Percentiles rank a stretch among this genome's conserved stretches.
These are phyloP conservation scores for Chlorella sp. DNA, from an alignment of 139 green algal genomes.

Conservation along the genomic window DNA sequence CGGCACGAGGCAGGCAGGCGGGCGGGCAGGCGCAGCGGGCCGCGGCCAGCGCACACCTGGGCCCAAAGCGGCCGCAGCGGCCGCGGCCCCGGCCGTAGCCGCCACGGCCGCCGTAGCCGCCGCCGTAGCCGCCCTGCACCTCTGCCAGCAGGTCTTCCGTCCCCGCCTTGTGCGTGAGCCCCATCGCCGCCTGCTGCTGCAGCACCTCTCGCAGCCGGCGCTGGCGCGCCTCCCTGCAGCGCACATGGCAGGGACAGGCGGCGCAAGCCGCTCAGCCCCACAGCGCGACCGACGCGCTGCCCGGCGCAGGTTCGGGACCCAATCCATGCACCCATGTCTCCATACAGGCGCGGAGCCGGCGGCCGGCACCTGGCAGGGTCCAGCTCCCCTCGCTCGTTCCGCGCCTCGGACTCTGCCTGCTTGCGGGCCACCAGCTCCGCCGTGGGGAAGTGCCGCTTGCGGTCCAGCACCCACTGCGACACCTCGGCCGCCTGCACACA, in stretches of 20 bases:
- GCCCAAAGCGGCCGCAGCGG: no score
- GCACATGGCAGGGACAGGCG: neutral
- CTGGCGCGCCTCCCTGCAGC: conserved; percentile 24
- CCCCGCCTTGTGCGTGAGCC: conserved; percentile 25
- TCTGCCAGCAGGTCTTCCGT: conserved; percentile 35
- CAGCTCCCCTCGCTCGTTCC: conserved; percentile 24
- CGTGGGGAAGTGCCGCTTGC: conserved; percentile 33
- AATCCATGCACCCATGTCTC: no score
- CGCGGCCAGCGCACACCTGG: no score
- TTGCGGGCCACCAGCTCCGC: conserved; percentile 8
- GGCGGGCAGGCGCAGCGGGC: no score
- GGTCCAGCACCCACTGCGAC: conserved; percentile 38
- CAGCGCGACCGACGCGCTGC: neutral
- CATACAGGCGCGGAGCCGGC: no score
- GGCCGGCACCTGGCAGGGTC: conserved; percentile 1
- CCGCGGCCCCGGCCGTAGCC: no score
- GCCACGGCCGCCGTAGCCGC: neutral
- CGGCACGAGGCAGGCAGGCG: no score
- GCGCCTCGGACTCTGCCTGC: conserved; percentile 12
- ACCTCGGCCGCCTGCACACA: no score
- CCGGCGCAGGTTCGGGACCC: neutral
- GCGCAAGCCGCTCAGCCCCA: neutral
- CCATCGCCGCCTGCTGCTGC: conserved; percentile 31
- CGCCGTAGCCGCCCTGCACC: conserved; percentile 1
- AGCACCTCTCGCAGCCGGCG: conserved; percentile 33